Evolutionary conservation across 768 basidiomycete species (phyloP).

Genomic region (Tremella mesenterica): DNA sequence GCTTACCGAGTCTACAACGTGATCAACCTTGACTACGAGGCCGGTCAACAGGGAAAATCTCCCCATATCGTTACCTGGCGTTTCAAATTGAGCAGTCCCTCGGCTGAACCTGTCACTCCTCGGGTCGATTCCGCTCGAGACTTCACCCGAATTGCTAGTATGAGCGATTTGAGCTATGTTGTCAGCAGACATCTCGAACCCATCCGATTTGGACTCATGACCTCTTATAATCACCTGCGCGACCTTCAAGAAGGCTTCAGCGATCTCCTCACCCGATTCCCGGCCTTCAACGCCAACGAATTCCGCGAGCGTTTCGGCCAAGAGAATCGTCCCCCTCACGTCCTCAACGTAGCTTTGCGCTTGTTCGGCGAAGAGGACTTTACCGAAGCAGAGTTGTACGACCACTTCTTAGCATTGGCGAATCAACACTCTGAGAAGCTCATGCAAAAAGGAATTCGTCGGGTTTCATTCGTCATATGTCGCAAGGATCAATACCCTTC

Average conservation of each 20-base stretch:
- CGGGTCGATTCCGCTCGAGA: conserved; percentile 47
- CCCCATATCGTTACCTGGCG: conserved; percentile 79
- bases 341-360: conserved; percentile 86
- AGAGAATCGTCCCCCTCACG: conserved; percentile 72
- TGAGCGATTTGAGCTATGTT: conserved; percentile 90
- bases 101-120: conserved; percentile 50
- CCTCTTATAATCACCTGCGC: conserved; percentile 71
- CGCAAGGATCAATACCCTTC: conserved; percentile 83
- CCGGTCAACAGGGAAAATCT: conserved; percentile 81
- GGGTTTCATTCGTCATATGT: conserved; percentile 85
- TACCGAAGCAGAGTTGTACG: conserved; percentile 68
- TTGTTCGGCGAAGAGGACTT: conserved; percentile 72
- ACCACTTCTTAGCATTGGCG: conserved; percentile 58
- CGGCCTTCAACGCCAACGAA: conserved; percentile 62
- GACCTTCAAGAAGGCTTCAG: conserved; percentile 65
- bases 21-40: conserved; percentile 87
- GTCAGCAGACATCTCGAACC: conserved; percentile 77
- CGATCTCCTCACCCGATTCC: conserved; percentile 64
- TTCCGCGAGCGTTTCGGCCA: conserved; percentile 66
- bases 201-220: conserved; percentile 78
- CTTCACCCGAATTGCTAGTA: conserved; percentile 73
- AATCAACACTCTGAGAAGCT: conserved; percentile 61
- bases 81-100: conserved; percentile 78
- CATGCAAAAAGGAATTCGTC: conserved; percentile 70
- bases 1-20: conserved; percentile 90